phyloP scores from a whole-genome alignment of 129 eudicot species.

The Pulicaria dysenterica region DNA sequence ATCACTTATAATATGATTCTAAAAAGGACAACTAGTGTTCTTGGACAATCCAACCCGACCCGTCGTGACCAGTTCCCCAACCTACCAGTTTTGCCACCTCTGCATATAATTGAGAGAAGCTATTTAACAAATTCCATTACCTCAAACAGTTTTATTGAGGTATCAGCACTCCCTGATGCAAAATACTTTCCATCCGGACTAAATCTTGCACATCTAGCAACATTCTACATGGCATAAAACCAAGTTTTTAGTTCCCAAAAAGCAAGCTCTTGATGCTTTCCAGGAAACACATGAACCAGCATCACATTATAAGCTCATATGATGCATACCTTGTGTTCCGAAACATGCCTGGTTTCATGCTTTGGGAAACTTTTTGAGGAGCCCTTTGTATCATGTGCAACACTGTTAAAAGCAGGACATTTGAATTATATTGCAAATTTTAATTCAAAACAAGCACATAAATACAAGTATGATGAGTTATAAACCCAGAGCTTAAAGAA shows the following conservation, averaged over 20 bases:
- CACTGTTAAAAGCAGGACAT: slow-evolving; percentile 45
- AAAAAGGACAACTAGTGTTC: not conserved
- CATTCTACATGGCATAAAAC: slow-evolving; percentile 49
- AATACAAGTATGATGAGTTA: slow-evolving; percentile 11
- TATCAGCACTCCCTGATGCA: slow-evolving; percentile 88
- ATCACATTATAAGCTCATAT: slow-evolving; percentile 1
- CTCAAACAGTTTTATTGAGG: slow-evolving; percentile 88
- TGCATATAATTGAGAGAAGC: slow-evolving; percentile 10
- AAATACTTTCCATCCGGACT: slow-evolving; percentile 91
- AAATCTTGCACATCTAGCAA: slow-evolving; percentile 86
- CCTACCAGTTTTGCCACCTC: not conserved
- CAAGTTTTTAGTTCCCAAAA: slow-evolving; percentile 11
- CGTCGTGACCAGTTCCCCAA: not conserved
- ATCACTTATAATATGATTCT: not conserved
- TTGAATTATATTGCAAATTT: slow-evolving; percentile 4
- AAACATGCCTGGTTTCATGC: slow-evolving; percentile 81
- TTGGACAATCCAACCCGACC: not conserved
- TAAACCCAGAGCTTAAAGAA: slow-evolving; percentile 6
- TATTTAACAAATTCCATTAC: slow-evolving; percentile 35
- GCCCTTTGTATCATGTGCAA: slow-evolving; percentile 65
- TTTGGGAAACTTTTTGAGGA: slow-evolving; percentile 74
- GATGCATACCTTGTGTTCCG: slow-evolving; percentile 81
- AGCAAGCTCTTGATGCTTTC: slow-evolving; percentile 11
- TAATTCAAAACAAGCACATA: slow-evolving; percentile 6
- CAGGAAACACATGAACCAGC: not conserved